Evolutionary conservation across 352 stramenopile species (phyloP), one percentile per base, ranked within the genome.

Genomic region (Phytophthora hibernalis): DNA sequence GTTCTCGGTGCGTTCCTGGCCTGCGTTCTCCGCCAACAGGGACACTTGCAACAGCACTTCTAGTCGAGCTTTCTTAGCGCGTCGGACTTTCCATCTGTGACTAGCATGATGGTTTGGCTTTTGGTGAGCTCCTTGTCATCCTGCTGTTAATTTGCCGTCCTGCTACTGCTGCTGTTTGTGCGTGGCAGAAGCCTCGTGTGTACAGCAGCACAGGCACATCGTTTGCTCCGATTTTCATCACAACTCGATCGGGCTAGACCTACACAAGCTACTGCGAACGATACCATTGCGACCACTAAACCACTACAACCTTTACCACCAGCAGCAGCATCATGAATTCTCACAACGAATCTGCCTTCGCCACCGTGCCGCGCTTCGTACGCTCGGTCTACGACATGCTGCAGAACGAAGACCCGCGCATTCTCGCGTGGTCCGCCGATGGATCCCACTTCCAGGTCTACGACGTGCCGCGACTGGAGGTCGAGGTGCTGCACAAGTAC

Each of bases 371-470:
- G 40, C 81, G 69, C 15, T 90, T 90, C 58, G 71, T 90, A 3
- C 70, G 66, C 31, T 61, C 72, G 37, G 54, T 88, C 35, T 75
- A 77, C 70, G 68, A 85, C 64, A 90, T 88, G 68, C 77, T 90
- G n/a, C 70, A 86, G n/a, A 56, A 80, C 20, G 81, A 90, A 74
- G 77, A 70, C 65, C 52, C 72, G 28, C 54, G 60, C 40, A 82
- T 87, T 54, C 38, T 87, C 1, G 65, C 66, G 21, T 88, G 79
- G 79, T 80, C 76, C 22, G 48, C 48, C 21, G 65, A 86, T 50
- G 82, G 82, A 57, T 52, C 87, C 47, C 80, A 85, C 16, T 97
- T 97, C 51, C 74, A 92, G 59, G 92, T 97, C 65, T 84, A 86
- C 62, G 77, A 96, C 70, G 77, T 89, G 40, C 76, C 80, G 18